Evolutionary conservation across 257 asterid species (phyloP), one percentile per base, ranked within the genome.

Genomic region (Capsicum baccatum): DNA sequence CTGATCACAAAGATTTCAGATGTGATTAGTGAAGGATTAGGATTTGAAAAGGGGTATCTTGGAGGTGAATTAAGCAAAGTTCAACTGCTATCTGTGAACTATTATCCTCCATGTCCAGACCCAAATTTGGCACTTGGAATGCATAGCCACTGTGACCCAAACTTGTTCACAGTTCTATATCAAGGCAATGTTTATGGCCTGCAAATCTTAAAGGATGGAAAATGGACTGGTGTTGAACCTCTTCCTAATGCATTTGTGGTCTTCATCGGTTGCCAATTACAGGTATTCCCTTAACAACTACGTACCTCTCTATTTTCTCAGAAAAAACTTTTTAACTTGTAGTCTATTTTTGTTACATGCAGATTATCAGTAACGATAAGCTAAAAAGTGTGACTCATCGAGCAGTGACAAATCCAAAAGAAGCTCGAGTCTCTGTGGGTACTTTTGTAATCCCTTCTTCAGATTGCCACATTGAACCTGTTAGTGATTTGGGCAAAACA

Each of bases 51-150:
- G 0, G 88, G 90, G 58, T 89, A 90, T 78, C 90, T 95, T 19
- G 87, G 79, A 60, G 82, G 85, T 9, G 92, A 83, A 50, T 44
- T 92, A 11, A 91, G 92, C 59, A 71, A 87, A 69, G 90, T 33
- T 58, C 93, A 91, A 13, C 16, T 85, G 11, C 4, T 92, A 55
- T 90, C 93, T 0, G 92, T 89, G 50, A 95, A 94, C 89, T 85
- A 91, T 81, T 93, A 95, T 26, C 92, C 92, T 12, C 91, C 94
- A 62, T 94, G 98, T 84, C 95, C 98, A 0, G 85, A 95, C 54
- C 98, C 98, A 3, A 89, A 89, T 52, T 64, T 92, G 64, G 92
- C 97, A 0, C 81, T 94, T 21, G 98, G 97, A 70, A 81, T 94
- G 89, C 91, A 91, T 2, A 86, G 83, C 62, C 98, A 95, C 74